Evolutionary conservation across 2,329 filamentous ascomycete genomes (phyloP), one percentile per base, ranked within the genome.

Genomic region (Beauveria sp.): DNA sequence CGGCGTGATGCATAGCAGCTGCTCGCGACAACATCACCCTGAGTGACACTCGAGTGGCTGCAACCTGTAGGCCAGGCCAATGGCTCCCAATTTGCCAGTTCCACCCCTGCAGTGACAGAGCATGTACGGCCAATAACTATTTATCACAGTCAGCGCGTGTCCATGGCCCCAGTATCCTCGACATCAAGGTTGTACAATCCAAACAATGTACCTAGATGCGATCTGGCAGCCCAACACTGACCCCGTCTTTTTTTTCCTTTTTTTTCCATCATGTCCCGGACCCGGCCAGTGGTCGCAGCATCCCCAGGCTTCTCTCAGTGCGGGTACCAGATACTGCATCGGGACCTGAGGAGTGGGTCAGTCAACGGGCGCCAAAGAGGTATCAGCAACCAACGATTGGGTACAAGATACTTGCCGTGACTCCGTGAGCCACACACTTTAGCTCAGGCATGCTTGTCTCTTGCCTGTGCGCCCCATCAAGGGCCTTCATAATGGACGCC

Each of bases 321-420:
- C 43, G 41, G 43, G 56, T 59, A 59, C 28, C 56, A 52, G 48
- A 46, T 59, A 59, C 56, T 59, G 56, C 56, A 59, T 59, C 56
- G 56, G 56, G 56, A 59, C 56, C 47, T 59, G 48, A 30, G 22
- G 5, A 5, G 56, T 59, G 56, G 56, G 56, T 37, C 56, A 10
- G 28, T 22, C 40, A 59, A 46, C 48, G 40, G 56, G 56, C 48
- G 56, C 28, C 56, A 52, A 37, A 26, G 40, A 59, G 56, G 56
- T 59, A 59, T 59, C 56, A 14, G 40, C 26, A 37, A 5, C 18
- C 26, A 14, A 24, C 40, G 40, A 59, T 53, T 59, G 56, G 56
- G 56, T 59, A 59, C n/a, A 34, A 14, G 24, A 59, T 59, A 59
- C 56, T 5, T 59, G 46, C 22, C 8, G 4, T 22, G 30, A 40